Evolutionary conservation across 176 grass and related monocot species (phyloP).

Genomic region (Alopecurus myosuroides): DNA sequence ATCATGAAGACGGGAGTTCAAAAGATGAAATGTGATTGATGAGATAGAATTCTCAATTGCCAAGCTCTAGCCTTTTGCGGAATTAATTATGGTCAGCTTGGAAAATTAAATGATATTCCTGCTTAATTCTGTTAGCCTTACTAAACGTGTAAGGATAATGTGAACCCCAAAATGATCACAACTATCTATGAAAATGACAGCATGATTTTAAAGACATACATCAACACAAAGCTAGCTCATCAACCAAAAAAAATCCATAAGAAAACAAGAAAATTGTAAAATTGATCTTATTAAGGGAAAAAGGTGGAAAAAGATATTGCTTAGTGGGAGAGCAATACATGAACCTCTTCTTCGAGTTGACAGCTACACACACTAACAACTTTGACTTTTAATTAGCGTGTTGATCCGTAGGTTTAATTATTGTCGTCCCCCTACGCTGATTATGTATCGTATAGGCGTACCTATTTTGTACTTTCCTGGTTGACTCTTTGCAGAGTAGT

Average conservation of each 20-base stretch:
- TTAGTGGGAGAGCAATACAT: constrained; percentile 43
- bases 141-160: background rate
- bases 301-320: constrained; percentile 16
- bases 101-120: background rate
- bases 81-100: background rate
- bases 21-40: background rate
- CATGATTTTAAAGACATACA: background rate
- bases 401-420: constrained; percentile 7
- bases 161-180: constrained; percentile 21
- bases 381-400: constrained; percentile 3
- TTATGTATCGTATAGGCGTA: background rate
- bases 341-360: constrained; percentile 44
- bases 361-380: constrained; percentile 24
- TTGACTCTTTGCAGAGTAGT: constrained; percentile 30
- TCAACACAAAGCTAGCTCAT: background rate
- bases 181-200: constrained; percentile 33
- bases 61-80: background rate
- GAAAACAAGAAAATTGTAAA: background rate
- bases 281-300: background rate
- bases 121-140: background rate
- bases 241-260: background rate
- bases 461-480: background rate
- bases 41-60: background rate
- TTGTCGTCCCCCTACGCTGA: background rate
- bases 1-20: background rate